These are phyloP conservation scores for Fragilaria radians DNA, from an alignment of 108 stramenopile species.

Conservation along the genomic window DNA sequence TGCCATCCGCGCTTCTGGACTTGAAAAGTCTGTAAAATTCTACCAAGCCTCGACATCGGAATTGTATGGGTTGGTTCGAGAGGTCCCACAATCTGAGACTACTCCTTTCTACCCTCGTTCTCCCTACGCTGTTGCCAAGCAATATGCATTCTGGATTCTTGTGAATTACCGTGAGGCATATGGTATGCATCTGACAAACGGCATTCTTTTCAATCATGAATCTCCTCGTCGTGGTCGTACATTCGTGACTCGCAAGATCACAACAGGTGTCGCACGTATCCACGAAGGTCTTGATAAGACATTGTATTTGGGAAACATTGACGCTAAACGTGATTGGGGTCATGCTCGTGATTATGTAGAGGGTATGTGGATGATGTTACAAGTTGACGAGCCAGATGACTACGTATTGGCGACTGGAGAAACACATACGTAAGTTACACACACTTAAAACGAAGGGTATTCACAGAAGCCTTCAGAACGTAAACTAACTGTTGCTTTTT, in stretches of 20 bases:
- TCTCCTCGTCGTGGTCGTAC: conserved; percentile 97
- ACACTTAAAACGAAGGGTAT: background rate
- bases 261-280: conserved; percentile 89
- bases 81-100: conserved; percentile 96
- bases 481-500: no score
- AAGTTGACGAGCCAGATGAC: conserved; percentile 92
- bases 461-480: no score
- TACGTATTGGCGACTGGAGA: conserved; percentile 98
- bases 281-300: conserved; percentile 75
- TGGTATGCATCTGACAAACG: conserved; percentile 95
- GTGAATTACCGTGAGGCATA: conserved; percentile 99
- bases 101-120: conserved; percentile 99
- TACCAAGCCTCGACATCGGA: conserved; percentile 99
- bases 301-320: conserved; percentile 95
- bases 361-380: conserved; percentile 99
- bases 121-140: conserved; percentile 98
- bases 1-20: conserved; percentile 91
- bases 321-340: conserved; percentile 99
- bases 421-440: conserved; percentile 60
- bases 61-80: conserved; percentile 98
- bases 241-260: conserved; percentile 98
- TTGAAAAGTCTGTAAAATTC: conserved; percentile 78
- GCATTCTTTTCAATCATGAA: conserved; percentile 99
- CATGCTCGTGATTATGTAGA: conserved; percentile 98
- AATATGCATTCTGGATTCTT: conserved; percentile 97